These are phyloP conservation scores for Myrmaecium sp. DNA, from an alignment of 2,329 filamentous ascomycete genomes.

Conservation along the genomic window DNA sequence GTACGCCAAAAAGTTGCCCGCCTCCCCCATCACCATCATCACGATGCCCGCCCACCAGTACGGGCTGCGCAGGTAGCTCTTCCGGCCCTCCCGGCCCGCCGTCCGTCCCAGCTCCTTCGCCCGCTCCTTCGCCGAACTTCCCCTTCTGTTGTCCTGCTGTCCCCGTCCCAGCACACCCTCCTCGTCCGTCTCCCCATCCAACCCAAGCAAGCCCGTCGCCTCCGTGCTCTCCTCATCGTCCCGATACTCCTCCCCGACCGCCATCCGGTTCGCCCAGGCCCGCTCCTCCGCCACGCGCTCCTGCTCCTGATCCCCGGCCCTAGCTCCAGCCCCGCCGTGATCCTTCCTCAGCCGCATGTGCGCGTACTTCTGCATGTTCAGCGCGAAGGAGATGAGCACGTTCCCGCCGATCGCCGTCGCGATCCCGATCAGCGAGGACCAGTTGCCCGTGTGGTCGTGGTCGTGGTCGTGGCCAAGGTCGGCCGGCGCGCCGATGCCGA, in stretches of 20 bases:
- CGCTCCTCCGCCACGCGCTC: conserved; percentile 5
- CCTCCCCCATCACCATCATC: conserved; percentile 82
- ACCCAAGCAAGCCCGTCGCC: not conserved
- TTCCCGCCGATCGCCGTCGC: conserved; percentile 85
- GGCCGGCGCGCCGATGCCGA: too few species aligned
- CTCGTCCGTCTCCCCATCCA: conserved; percentile 1
- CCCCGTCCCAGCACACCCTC: conserved; percentile 4
- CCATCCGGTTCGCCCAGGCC: conserved; percentile 3
- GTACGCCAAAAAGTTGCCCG: conserved; percentile 92
- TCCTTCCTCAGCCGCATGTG: conserved; percentile 70
- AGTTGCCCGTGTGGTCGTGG: conserved; percentile 24
- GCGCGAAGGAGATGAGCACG: conserved; percentile 79
- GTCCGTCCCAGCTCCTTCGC: conserved; percentile 15
- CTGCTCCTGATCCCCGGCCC: conserved; percentile 33
- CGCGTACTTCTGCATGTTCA: conserved; percentile 93
- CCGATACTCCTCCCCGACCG: not conserved
- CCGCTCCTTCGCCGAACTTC: conserved; percentile 20
- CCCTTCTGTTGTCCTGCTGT: conserved; percentile 25
- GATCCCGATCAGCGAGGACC: conserved; percentile 93
- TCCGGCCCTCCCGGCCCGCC: conserved; percentile 31
- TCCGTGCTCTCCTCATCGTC: conserved; percentile 1
- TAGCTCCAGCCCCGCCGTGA: too few species aligned
- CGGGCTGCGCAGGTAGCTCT: conserved; percentile 71
- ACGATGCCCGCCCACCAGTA: conserved; percentile 96
- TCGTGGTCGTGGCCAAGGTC: too few species aligned